phyloP scores from a whole-genome alignment of 139 green algal species.

The Spirogloea muscicola region DNA sequence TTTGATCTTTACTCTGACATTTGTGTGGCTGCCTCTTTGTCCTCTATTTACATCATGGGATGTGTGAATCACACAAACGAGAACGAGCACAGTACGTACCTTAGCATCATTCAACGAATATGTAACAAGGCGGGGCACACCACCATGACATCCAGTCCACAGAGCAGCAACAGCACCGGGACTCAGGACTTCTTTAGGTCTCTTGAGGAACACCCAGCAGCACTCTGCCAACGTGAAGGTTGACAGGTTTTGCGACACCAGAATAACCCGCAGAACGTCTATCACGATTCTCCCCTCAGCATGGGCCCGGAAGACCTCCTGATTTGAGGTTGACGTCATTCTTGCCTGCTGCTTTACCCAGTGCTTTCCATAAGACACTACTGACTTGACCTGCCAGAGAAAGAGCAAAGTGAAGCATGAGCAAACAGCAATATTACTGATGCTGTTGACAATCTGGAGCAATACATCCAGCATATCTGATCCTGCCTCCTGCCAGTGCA shows the following conservation, averaged over 20 bases:
- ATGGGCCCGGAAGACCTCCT: constrained; percentile 20
- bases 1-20: no score
- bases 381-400: constrained; percentile 19
- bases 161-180: constrained; percentile 3
- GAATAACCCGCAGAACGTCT: constrained; percentile 64
- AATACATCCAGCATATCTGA: no score
- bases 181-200: constrained; percentile 14
- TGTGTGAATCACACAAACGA: no score
- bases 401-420: no score
- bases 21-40: no score
- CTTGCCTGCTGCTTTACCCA: constrained; percentile 38
- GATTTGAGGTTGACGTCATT: constrained; percentile 40
- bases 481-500: no score
- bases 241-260: constrained; percentile 63
- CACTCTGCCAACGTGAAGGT: constrained; percentile 54
- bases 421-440: no score
- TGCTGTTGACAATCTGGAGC: no score
- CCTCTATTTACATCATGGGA: no score
- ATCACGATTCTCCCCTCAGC: constrained; percentile 65
- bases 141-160: background rate
- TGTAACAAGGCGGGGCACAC: background rate
- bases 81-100: background rate
- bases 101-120: constrained; percentile 14
- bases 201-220: constrained; percentile 26
- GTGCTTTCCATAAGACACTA: constrained; percentile 20